A percentile compares a stretch with the other conserved stretches of the same genome.
Evolutionary conservation across 306 rosid species (phyloP).

Genomic region (Lotus japonicus): DNA sequence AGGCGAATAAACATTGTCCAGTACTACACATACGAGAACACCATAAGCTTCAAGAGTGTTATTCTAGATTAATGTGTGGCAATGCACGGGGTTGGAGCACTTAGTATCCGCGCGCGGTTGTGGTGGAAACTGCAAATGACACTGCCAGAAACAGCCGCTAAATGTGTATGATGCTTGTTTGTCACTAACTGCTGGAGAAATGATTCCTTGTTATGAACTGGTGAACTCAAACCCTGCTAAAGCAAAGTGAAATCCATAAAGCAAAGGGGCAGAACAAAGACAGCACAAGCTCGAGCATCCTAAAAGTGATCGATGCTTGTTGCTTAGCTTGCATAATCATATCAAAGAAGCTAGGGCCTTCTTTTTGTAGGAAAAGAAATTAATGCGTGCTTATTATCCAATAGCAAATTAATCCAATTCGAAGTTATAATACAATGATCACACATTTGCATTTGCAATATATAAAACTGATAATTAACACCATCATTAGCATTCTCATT

Average conservation of each 20-base stretch:
- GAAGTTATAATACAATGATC: conserved; percentile 9
- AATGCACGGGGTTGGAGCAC: too few species aligned
- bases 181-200: too few species aligned
- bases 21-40: too few species aligned
- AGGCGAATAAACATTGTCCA: too few species aligned
- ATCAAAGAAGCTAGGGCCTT: conserved; percentile 9
- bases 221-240: background rate
- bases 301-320: conserved; percentile 24
- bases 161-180: too few species aligned
- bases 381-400: conserved; percentile 14
- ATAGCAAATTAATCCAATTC: too few species aligned
- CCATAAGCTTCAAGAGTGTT: too few species aligned
- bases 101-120: too few species aligned
- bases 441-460: conserved; percentile 5
- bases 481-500: conserved; percentile 7
- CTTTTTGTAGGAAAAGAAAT: background rate
- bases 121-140: too few species aligned
- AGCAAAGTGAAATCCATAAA: background rate
- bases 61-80: too few species aligned
- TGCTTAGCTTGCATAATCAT: conserved; percentile 29
- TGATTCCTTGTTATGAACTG: too few species aligned
- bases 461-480: conserved; percentile 3
- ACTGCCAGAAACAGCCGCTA: too few species aligned
- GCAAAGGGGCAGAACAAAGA: conserved; percentile 24
- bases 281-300: conserved; percentile 20